A percentile compares a stretch with the other conserved stretches of the same genome.
Conservation (phyloP, 257 asterid genomes). For the Ilex aquifolium region DNA sequence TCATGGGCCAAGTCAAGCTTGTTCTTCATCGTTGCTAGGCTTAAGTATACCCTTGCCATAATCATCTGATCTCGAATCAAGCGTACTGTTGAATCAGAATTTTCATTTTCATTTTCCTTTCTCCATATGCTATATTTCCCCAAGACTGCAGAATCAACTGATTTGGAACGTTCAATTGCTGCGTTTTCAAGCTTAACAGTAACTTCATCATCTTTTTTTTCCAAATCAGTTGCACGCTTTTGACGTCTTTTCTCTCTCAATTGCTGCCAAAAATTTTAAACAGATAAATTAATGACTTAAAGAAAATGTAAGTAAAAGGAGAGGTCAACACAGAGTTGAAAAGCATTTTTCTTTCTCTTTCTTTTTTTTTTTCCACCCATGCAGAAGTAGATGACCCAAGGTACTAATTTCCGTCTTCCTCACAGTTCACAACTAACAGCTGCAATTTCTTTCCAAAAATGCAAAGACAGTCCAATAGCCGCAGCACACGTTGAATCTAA, state of each 20-base stretch:
- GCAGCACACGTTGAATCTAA: neutral
- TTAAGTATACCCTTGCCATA: slow-evolving; percentile 88
- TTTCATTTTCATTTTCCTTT: slow-evolving; percentile 86
- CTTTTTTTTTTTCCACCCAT: too few species aligned
- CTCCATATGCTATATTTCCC: slow-evolving; percentile 98
- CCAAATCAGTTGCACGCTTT: slow-evolving; percentile 77
- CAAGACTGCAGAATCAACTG: slow-evolving; percentile 91
- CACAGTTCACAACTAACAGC: neutral
- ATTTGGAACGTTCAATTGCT: slow-evolving; percentile 87
- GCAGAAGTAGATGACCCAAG: neutral
- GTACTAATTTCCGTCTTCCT: neutral
- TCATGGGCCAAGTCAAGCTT: slow-evolving; percentile 64
- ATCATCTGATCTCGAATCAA: slow-evolving; percentile 95
- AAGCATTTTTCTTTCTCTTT: neutral
- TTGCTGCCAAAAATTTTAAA: slow-evolving; percentile 40
- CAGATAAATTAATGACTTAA: neutral
- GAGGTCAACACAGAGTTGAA: neutral
- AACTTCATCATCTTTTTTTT: slow-evolving; percentile 80
- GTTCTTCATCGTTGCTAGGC: slow-evolving; percentile 78
- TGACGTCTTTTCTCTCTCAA: slow-evolving; percentile 73
- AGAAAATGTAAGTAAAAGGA: neutral
- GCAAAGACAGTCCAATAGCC: neutral
- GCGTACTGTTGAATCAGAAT: slow-evolving; percentile 83
- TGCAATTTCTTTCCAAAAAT: neutral
- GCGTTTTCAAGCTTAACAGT: slow-evolving; percentile 87